Percentiles rank a stretch among this genome's conserved stretches.
These are phyloP conservation scores for Trichosporon ovoides DNA, from an alignment of 1,284 basidiomycete genomes.

Conservation along the genomic window DNA sequence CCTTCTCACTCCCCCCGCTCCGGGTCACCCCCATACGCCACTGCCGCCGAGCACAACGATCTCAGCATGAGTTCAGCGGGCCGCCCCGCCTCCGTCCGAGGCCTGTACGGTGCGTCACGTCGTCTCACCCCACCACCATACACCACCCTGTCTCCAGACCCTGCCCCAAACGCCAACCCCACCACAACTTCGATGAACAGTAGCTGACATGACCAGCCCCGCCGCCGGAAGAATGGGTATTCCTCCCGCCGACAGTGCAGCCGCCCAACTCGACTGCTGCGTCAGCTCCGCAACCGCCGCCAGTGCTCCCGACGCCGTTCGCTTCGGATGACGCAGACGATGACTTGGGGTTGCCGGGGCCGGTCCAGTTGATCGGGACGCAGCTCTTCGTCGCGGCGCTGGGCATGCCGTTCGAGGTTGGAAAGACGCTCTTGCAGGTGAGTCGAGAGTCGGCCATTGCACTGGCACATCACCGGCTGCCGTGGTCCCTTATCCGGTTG, in stretches of 20 bases:
- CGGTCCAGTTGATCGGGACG: conserved; percentile 40
- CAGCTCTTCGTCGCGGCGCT: conserved; percentile 77
- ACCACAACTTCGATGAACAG: too few relatives aligned
- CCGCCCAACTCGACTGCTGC: conserved; percentile 25
- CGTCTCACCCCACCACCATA: neutral
- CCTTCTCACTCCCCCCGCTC: neutral
- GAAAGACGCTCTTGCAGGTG: conserved; percentile 81
- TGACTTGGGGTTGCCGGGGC: conserved; percentile 35
- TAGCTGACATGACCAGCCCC: conserved; percentile 31
- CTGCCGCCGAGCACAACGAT: too few relatives aligned
- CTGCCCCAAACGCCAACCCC: neutral
- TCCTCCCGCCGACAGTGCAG: conserved; percentile 45
- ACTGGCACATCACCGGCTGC: too few relatives aligned
- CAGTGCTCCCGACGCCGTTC: conserved; percentile 37
- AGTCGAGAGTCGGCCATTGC: neutral
- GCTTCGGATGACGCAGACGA: conserved; percentile 20
- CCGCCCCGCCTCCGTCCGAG: conserved; percentile 25
- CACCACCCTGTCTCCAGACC: too few relatives aligned
- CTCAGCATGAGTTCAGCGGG: conserved; percentile 18
- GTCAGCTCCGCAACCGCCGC: conserved; percentile 23
- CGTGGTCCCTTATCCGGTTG: too few relatives aligned
- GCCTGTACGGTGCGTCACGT: conserved; percentile 26
- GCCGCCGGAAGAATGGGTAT: conserved; percentile 50
- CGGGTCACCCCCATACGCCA: neutral
- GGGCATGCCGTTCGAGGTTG: conserved; percentile 96